phyloP scores from a whole-genome alignment of 2,329 filamentous ascomycete species.

The Macroventuria anomochaeta region DNA sequence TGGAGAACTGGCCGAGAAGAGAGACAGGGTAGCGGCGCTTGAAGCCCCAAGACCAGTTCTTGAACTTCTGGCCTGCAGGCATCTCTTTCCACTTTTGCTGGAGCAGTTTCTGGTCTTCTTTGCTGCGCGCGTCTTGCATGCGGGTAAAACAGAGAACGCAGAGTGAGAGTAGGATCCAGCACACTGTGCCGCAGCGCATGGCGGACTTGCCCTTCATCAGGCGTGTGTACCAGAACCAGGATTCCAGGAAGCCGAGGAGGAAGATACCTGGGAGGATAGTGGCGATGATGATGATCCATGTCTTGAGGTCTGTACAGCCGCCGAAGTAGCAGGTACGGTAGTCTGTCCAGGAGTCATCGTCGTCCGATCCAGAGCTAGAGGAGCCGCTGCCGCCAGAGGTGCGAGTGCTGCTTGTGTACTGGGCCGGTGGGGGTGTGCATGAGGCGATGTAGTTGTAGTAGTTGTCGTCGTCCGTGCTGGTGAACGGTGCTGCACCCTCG shows the following conservation, averaged over 20 bases:
- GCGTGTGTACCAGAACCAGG: constrained; percentile 45
- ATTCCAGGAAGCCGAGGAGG: constrained; percentile 42
- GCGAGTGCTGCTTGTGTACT: constrained; percentile 13
- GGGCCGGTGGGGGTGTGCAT: constrained; percentile 30
- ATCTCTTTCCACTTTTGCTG: constrained; percentile 41
- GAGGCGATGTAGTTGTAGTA: constrained; percentile 34
- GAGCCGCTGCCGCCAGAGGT: constrained; percentile 11
- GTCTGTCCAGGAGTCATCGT: constrained; percentile 10
- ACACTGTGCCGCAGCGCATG: constrained; percentile 42
- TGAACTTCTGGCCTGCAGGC: constrained; percentile 36
- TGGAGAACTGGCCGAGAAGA: constrained; percentile 40
- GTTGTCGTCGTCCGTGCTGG: constrained; percentile 26
- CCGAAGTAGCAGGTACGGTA: constrained; percentile 17
- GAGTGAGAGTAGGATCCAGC: constrained; percentile 39
- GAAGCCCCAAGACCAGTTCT: constrained; percentile 46
- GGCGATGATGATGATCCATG: constrained; percentile 41
- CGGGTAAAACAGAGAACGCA: constrained; percentile 43
- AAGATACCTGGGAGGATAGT: constrained; percentile 37
- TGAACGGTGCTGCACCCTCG: constrained; percentile 35
- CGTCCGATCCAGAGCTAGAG: constrained; percentile 5
- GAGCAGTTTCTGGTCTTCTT: constrained; percentile 40
- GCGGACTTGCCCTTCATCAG: constrained; percentile 42
- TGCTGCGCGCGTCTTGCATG: constrained; percentile 38
- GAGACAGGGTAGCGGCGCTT: constrained; percentile 37
- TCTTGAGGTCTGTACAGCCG: constrained; percentile 22